These are phyloP conservation scores for Pseudogymnoascus sp. DNA, from an alignment of 2,329 filamentous ascomycete species.

Conservation along the genomic window DNA sequence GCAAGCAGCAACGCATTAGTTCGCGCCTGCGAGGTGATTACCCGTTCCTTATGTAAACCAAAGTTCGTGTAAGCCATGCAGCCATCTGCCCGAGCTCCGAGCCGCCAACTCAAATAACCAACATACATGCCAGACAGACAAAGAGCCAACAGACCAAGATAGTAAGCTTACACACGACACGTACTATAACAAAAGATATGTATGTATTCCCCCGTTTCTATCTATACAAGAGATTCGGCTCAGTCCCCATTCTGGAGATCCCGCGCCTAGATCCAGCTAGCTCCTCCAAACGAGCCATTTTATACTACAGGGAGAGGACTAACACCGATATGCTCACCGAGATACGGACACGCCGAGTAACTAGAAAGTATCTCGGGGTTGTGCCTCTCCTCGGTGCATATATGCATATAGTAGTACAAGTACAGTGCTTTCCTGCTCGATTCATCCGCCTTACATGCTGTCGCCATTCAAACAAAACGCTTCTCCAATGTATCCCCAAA, in stretches of 20 bases:
- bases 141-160: not conserved
- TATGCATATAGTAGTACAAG: constrained; percentile 8
- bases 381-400: constrained; percentile 1
- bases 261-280: not conserved
- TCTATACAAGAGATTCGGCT: constrained; percentile 9
- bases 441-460: not conserved
- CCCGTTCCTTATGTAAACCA: not conserved
- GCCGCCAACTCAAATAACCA: too few relatives aligned
- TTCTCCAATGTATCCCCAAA: not conserved
- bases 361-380: not conserved
- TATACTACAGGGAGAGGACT: constrained; percentile 6
- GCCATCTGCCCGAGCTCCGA: not conserved
- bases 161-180: not conserved
- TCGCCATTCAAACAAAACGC: constrained; percentile 3
- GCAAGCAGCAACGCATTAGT: not conserved
- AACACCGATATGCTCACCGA: constrained; percentile 9
- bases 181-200: not conserved
- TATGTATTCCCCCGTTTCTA: constrained; percentile 1
- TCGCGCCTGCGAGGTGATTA: not conserved
- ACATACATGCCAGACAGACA: not conserved
- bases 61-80: not conserved
- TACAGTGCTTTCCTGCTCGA: constrained; percentile 10
- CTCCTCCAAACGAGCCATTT: constrained; percentile 7
- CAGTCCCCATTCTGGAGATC: constrained; percentile 2
- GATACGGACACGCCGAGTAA: constrained; percentile 5